Base-by-base conservation (phyloP, 257 asterid genomes). In the Solanum dulcamara region DNA sequence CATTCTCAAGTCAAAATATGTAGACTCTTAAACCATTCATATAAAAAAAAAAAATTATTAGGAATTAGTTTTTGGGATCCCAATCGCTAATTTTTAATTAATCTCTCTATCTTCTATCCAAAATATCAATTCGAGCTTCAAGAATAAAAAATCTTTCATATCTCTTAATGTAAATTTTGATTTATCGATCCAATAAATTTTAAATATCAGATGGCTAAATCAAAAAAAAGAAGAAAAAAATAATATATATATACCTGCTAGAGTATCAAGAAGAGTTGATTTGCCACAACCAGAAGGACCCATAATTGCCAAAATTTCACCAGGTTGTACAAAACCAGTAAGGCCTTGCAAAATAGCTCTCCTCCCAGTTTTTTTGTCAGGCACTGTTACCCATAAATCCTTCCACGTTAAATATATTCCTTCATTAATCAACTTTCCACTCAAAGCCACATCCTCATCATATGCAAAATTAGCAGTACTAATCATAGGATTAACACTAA, bases 221-320 rank as follows among this genome's bases (percentile, higher is more conserved):
- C 0, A 4, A 68, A 22, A 1, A 9, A 70, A 8, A 33, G 3
- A 33, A 32, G 14, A 13, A n/a, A n/a, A n/a, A n/a, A n/a, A n/a
- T n/a, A n/a, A n/a, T n/a, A n/a, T n/a, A n/a, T n/a, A n/a, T n/a
- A n/a, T 32, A 92, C 94, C 94, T 68, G 94, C 94, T 84, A 92
- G 84, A 4, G 94, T 87, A 68, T 93, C 94, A n/a, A 93, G 94
- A 18, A 93, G 94, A 22, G 94, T 93, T 0, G 96, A 93, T 85
- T 93, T 93, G 50, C 96, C 96, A 64, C 89, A 90, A 2, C 96
- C 96, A 2, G 96, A 93, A 64, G 96, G 96, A 17, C 96, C 96
- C 96, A 93, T 93, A 72, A 93, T 64, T 42, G 94, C 94, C 81
- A 92, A 84, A 2, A 89, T 89, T 77, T 89, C 80, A 7, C 94